phyloP scores from a whole-genome alignment of 352 stramenopile species.

The Saprolegnia parasitica region DNA sequence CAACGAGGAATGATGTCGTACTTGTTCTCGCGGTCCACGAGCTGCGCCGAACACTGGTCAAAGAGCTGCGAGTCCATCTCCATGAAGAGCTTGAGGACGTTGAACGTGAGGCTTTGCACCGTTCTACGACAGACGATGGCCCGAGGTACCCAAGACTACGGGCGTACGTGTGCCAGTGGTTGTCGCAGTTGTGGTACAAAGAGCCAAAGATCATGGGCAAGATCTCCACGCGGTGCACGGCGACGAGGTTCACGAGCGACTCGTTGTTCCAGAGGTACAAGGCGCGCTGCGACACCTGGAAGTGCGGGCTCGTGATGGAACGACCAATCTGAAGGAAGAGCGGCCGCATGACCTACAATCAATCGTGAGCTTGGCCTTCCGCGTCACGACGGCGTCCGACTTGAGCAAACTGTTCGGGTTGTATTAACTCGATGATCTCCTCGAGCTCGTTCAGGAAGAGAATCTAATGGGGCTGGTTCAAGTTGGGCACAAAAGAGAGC shows the following conservation, averaged over 20 bases:
- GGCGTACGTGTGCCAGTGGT: slow-evolving; percentile 85
- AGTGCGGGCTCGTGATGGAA: slow-evolving; percentile 92
- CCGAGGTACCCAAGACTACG: not conserved
- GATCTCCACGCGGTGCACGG: slow-evolving; percentile 70
- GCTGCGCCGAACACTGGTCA: slow-evolving; percentile 60
- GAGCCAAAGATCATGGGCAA: slow-evolving; percentile 83
- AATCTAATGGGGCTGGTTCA: slow-evolving; percentile 46
- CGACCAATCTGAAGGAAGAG: slow-evolving; percentile 75
- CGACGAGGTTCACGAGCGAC: slow-evolving; percentile 88
- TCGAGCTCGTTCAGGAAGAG: slow-evolving; percentile 98
- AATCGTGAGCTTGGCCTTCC: not conserved
- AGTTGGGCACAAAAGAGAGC: slow-evolving; percentile 19
- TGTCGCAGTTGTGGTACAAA: slow-evolving; percentile 51
- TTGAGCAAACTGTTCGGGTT: slow-evolving; percentile 62
- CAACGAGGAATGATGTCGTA: not conserved
- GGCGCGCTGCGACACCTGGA: slow-evolving; percentile 94
- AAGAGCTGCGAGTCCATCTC: slow-evolving; percentile 89
- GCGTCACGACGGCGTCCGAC: slow-evolving; percentile 4
- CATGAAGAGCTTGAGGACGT: slow-evolving; percentile 60
- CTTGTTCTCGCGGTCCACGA: slow-evolving; percentile 57
- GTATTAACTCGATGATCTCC: slow-evolving; percentile 96
- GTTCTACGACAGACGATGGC: slow-evolving; percentile 37
- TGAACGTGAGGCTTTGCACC: slow-evolving; percentile 87
- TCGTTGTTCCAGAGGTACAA: slow-evolving; percentile 99
- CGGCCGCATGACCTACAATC: slow-evolving; percentile 53